Evolutionary conservation across 371 early-diverging fungal genomes (phyloP), one percentile per base, ranked within the genome.

Genomic region (Actinomucor elegans): DNA sequence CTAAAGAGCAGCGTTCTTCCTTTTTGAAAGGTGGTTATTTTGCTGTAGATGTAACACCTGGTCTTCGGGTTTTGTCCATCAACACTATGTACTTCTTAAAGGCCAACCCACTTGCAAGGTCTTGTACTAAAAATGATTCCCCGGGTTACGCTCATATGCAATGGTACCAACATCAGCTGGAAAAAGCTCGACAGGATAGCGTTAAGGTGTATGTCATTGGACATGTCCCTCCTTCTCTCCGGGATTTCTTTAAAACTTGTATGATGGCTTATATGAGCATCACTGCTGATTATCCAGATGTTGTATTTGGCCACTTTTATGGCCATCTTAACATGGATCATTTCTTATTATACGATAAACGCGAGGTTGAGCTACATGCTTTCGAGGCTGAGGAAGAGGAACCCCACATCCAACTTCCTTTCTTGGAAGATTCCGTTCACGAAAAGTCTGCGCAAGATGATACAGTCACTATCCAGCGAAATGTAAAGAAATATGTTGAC

Each of bases 261-360:
- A 79, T 80, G 53, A 66, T 54, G 5, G 70, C 62, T 4, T 92
- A 89, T 53, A 57, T 79, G 11, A 64, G 66, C 42, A 74, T 88
- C 15, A 68, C 88, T 15, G 64, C 79, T 8, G 55, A 67, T 36
- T 80, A 68, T 67, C 55, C 79, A 56, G 81, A 88, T 48, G 64
- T 78, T 2, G 84, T 92, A 36, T 67, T 74, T 27, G 85, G 87
- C 18, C 89, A 89, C 69, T 69, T 89, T 48, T 89, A 73, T 51
- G 91, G 92, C 1, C 92, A 92, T 65, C 79, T 84, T 59, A 92
- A 92, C 61, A 83, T 84, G 70, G 92, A 92, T 52, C 81, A 85
- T 46, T 87, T 89, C 54, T 66, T 80, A 27, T 73, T 86, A 37
- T 66, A 88, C 18, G 75, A 65, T 42, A 48, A 41, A 9, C 51